Evolutionary conservation across 768 basidiomycete species (phyloP).

Genomic region (Arthromyces matolae): DNA sequence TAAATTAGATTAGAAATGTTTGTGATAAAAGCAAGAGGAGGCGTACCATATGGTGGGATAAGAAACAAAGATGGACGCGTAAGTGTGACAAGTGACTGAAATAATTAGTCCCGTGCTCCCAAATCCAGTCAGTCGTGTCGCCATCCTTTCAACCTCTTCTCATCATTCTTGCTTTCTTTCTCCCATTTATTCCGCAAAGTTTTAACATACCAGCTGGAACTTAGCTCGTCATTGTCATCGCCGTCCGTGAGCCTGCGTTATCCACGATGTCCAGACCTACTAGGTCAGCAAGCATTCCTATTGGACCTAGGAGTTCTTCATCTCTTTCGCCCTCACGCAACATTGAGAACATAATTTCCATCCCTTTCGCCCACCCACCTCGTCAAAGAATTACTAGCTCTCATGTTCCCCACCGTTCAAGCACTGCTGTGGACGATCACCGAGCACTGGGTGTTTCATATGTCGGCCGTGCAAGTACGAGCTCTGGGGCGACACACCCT

Average conservation of each 20-base stretch:
- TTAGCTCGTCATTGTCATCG: not conserved
- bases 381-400: slow-evolving; percentile 38
- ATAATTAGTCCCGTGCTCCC: slow-evolving; percentile 10
- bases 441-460: slow-evolving; percentile 36
- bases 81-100: slow-evolving; percentile 19
- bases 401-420: slow-evolving; percentile 23
- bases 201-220: not conserved
- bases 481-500: slow-evolving; percentile 23
- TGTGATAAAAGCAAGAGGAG: not conserved
- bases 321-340: slow-evolving; percentile 49
- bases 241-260: no score
- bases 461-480: slow-evolving; percentile 32
- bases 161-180: slow-evolving; percentile 11
- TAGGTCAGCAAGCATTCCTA: slow-evolving; percentile 66
- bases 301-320: slow-evolving; percentile 44
- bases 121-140: slow-evolving; percentile 10
- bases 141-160: slow-evolving; percentile 9
- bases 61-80: slow-evolving; percentile 21
- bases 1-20: not conserved
- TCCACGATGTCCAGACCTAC: slow-evolving; percentile 53
- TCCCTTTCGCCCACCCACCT: slow-evolving; percentile 45
- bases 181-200: not conserved
- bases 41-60: slow-evolving; percentile 25
- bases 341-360: slow-evolving; percentile 64
- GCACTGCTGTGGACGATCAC: slow-evolving; percentile 31